These are phyloP conservation scores for Parasarocladium wereldwijsianum DNA, from an alignment of 2,329 filamentous ascomycete species.

Conservation along the genomic window DNA sequence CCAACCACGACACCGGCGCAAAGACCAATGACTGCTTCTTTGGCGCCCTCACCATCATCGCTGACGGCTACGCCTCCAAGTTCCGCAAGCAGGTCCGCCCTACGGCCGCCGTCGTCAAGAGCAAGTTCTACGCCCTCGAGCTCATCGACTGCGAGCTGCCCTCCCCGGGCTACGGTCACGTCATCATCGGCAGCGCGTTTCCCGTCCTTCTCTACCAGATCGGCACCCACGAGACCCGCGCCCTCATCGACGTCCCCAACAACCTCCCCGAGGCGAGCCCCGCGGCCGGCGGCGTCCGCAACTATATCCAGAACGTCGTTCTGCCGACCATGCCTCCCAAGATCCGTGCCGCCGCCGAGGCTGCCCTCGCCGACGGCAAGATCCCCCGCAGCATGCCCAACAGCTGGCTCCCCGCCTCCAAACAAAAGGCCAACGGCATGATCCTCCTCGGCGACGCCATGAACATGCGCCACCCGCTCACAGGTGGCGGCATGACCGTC, in stretches of 20 bases:
- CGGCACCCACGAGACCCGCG: slow-evolving; percentile 83
- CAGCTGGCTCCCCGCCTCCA: slow-evolving; percentile 70
- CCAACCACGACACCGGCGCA: slow-evolving; percentile 36
- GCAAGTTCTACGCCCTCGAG: slow-evolving; percentile 88
- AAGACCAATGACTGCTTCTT: slow-evolving; percentile 67
- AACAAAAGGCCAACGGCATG: slow-evolving; percentile 44
- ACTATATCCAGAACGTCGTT: slow-evolving; percentile 67
- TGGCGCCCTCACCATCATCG: slow-evolving; percentile 72
- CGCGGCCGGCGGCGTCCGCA: slow-evolving; percentile 67
- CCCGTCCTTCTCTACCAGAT: slow-evolving; percentile 95
- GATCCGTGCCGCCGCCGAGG: slow-evolving; percentile 58
- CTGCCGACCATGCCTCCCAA: slow-evolving; percentile 60
- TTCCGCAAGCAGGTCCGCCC: slow-evolving; percentile 71
- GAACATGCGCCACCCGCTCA: slow-evolving; percentile 99
- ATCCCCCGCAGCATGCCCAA: slow-evolving; percentile 85
- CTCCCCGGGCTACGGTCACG: slow-evolving; percentile 64
- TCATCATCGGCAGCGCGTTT: slow-evolving; percentile 61
- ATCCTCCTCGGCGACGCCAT: slow-evolving; percentile 84
- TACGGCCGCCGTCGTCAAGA: slow-evolving; percentile 54
- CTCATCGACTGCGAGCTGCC: slow-evolving; percentile 77
- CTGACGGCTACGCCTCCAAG: slow-evolving; percentile 84
- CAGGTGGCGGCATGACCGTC: slow-evolving; percentile 95
- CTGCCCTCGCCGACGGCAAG: slow-evolving; percentile 62
- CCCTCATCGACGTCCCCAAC: slow-evolving; percentile 75
- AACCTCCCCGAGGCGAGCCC: slow-evolving; percentile 59